Evolutionary conservation across 1,139 yeast genomes (phyloP).

Genomic region (Candida frijolesensis): DNA sequence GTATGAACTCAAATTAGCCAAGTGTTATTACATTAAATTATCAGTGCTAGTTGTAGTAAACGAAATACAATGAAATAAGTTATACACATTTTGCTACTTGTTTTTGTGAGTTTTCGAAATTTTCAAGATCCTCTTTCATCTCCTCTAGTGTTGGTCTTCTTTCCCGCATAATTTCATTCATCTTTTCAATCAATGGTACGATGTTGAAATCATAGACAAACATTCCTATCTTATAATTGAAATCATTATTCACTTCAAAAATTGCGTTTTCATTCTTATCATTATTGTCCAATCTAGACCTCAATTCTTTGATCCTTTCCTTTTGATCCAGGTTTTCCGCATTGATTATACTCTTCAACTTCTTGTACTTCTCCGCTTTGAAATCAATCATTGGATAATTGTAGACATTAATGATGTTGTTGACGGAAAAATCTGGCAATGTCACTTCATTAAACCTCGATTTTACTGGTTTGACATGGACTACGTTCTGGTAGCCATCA

Average conservation of each 20-base stretch:
- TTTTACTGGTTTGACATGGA: slow-evolving; percentile 27
- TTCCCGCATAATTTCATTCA: slow-evolving; percentile 1
- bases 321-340: slow-evolving; percentile 17
- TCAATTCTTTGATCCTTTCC: slow-evolving; percentile 13
- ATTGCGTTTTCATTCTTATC: neutral
- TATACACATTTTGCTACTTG: slow-evolving; percentile 12
- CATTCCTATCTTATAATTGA: slow-evolving; percentile 25
- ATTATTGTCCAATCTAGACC: slow-evolving; percentile 9
- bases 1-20: neutral
- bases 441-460: slow-evolving; percentile 25
- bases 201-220: slow-evolving; percentile 24
- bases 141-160: neutral
- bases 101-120: slow-evolving; percentile 14
- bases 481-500: slow-evolving; percentile 10
- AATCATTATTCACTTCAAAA: slow-evolving; percentile 12
- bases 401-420: slow-evolving; percentile 21
- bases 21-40: neutral
- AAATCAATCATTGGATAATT: slow-evolving; percentile 26
- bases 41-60: neutral
- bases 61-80: neutral
- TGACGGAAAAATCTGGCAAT: slow-evolving; percentile 21
- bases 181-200: slow-evolving; percentile 8
- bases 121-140: slow-evolving; percentile 2
- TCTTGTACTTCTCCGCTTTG: slow-evolving; percentile 1
- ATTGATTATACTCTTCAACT: slow-evolving; percentile 11